phyloP scores from a whole-genome alignment of 225 moss, liverwort and hornwort species.

The Bryoerythrophyllum caledonicum region DNA sequence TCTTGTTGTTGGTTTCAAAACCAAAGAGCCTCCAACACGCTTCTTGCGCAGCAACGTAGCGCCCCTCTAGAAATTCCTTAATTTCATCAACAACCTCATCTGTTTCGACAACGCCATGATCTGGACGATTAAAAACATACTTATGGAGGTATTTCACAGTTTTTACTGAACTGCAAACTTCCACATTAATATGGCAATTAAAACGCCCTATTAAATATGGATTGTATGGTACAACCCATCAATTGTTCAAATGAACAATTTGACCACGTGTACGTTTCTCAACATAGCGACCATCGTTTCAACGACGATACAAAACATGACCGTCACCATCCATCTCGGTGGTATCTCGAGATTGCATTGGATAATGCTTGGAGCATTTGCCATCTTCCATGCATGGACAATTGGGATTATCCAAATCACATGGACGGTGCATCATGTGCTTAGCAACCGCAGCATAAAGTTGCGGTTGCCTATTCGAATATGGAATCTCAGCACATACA shows the following conservation, averaged over 20 bases:
- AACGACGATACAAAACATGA: background rate
- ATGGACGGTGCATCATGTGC: background rate
- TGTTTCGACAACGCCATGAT: background rate
- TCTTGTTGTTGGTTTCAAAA: too few relatives aligned
- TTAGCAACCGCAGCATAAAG: too few relatives aligned
- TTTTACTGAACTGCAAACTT: background rate
- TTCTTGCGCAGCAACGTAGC: background rate
- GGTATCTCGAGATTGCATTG: background rate
- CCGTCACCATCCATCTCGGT: background rate
- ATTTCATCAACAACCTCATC: too few relatives aligned
- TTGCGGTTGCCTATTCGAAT: too few relatives aligned
- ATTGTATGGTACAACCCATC: background rate
- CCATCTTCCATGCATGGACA: background rate
- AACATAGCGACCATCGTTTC: background rate
- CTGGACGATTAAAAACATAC: background rate
- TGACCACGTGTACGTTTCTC: background rate
- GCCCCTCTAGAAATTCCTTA: background rate
- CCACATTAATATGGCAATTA: background rate
- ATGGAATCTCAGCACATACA: too few relatives aligned
- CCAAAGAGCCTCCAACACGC: background rate
- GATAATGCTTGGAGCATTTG: background rate
- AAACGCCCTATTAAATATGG: background rate
- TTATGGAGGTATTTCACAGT: background rate
- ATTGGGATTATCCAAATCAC: background rate
- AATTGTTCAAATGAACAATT: background rate